Percentiles rank a stretch among this genome's conserved stretches.
These are phyloP conservation scores for Leptographium wingfieldii DNA, from an alignment of 2,329 filamentous ascomycete genomes.

Conservation along the genomic window DNA sequence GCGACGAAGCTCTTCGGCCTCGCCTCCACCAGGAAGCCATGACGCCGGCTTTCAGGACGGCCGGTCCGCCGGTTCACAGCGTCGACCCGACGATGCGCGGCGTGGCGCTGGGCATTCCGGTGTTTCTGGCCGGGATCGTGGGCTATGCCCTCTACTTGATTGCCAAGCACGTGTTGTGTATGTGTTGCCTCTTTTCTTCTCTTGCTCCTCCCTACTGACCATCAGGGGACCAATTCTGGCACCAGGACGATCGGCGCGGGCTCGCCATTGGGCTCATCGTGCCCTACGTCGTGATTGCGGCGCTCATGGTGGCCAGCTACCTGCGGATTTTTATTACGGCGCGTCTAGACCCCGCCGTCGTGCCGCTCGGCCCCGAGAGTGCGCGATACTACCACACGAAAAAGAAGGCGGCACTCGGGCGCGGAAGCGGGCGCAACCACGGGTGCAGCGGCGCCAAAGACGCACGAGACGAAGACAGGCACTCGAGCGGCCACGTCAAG, in stretches of 20 bases:
- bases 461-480: not conserved
- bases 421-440: not conserved
- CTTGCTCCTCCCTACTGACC: conserved; percentile 1
- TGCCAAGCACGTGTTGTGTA: conserved; percentile 55
- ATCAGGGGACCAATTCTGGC: conserved; percentile 60
- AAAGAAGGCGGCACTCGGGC: not conserved
- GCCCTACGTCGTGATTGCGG: conserved; percentile 59
- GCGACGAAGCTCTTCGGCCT: not conserved
- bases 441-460: not conserved
- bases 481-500: not conserved
- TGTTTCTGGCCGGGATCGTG: conserved; percentile 52
- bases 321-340: conserved; percentile 58
- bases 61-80: conserved; percentile 7
- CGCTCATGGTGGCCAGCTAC: conserved; percentile 55
- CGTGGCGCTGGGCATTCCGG: conserved; percentile 42
- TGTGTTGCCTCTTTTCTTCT: conserved; percentile 18
- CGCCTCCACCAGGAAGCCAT: not conserved
- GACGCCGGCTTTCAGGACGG: not conserved
- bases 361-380: conserved; percentile 45
- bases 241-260: conserved; percentile 30
- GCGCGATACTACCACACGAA: conserved; percentile 12
- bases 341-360: conserved; percentile 57
- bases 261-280: conserved; percentile 52
- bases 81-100: conserved; percentile 7
- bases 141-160: conserved; percentile 62